phyloP scores from a whole-genome alignment of 2,329 filamentous ascomycete species.

The Fusarium sp. region DNA sequence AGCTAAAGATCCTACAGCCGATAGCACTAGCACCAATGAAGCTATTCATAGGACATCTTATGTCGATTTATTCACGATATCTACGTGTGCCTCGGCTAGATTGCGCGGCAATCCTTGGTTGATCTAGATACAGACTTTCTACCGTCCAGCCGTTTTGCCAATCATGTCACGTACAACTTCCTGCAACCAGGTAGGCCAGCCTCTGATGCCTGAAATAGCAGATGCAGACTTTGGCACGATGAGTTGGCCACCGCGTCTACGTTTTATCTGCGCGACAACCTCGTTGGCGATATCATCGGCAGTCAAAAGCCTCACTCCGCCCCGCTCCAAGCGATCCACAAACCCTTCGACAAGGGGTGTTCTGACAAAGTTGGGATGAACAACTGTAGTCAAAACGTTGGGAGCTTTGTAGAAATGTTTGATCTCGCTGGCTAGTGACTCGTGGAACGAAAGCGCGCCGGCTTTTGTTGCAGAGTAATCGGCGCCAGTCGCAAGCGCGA shows the following conservation, averaged over 20 bases:
- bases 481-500: slow-evolving; percentile 69
- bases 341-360: slow-evolving; percentile 59
- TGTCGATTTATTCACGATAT: background rate
- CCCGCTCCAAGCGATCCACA: slow-evolving; percentile 44
- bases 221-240: slow-evolving; percentile 55
- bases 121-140: background rate
- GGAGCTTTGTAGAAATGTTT: slow-evolving; percentile 70
- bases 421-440: slow-evolving; percentile 69
- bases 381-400: slow-evolving; percentile 71
- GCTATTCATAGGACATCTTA: background rate
- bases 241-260: slow-evolving; percentile 59
- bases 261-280: slow-evolving; percentile 60
- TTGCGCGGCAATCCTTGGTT: background rate
- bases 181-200: slow-evolving; percentile 56
- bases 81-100: background rate
- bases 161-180: slow-evolving; percentile 50
- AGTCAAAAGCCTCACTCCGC: slow-evolving; percentile 50
- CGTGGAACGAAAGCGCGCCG: slow-evolving; percentile 74
- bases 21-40: background rate
- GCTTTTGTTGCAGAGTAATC: slow-evolving; percentile 77
- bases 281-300: slow-evolving; percentile 56
- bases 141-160: slow-evolving; percentile 26
- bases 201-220: slow-evolving; percentile 53
- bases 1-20: too few species aligned
- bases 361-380: slow-evolving; percentile 68